phyloP scores from a whole-genome alignment of 1,284 basidiomycete species.

The Malassezia psittaci region DNA sequence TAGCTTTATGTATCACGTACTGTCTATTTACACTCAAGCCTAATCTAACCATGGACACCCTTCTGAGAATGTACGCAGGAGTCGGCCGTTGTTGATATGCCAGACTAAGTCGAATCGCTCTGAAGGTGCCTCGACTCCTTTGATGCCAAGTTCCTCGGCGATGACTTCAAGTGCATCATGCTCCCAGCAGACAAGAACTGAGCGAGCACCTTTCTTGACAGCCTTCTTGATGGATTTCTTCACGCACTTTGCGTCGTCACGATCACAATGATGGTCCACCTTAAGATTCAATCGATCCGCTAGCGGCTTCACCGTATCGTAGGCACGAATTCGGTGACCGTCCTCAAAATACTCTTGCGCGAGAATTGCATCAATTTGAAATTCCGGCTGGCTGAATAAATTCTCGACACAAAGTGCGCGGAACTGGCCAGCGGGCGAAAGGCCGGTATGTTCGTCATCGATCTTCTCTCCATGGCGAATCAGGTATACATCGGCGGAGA shows the following conservation, averaged over 20 bases:
- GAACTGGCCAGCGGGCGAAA: conserved; percentile 8
- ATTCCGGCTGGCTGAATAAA: conserved; percentile 5
- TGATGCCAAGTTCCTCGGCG: conserved; percentile 31
- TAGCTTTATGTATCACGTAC: background rate
- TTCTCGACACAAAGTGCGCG: conserved; percentile 13
- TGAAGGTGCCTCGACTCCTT: conserved; percentile 17
- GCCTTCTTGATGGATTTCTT: conserved; percentile 25
- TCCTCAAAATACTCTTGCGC: conserved; percentile 31
- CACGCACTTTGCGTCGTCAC: conserved; percentile 41
- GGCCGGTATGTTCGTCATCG: conserved; percentile 9
- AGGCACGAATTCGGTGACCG: conserved; percentile 37
- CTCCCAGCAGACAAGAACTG: conserved; percentile 31
- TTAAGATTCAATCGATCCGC: conserved; percentile 36
- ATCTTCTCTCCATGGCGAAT: conserved; percentile 20
- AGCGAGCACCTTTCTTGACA: conserved; percentile 17
- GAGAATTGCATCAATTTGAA: conserved; percentile 18
- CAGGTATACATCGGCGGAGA: conserved; percentile 4
- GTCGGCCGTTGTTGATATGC: conserved; percentile 18
- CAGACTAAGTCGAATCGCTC: conserved; percentile 22
- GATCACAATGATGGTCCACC: conserved; percentile 42
- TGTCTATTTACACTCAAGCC: background rate
- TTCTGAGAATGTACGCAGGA: conserved; percentile 22
- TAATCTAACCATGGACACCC: conserved; percentile 23
- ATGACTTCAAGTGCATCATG: conserved; percentile 28
- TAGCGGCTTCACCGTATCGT: conserved; percentile 42